These are phyloP conservation scores for Chlamydomonas reinhardtii DNA, from an alignment of 163 green algal species.

Conservation along the genomic window DNA sequence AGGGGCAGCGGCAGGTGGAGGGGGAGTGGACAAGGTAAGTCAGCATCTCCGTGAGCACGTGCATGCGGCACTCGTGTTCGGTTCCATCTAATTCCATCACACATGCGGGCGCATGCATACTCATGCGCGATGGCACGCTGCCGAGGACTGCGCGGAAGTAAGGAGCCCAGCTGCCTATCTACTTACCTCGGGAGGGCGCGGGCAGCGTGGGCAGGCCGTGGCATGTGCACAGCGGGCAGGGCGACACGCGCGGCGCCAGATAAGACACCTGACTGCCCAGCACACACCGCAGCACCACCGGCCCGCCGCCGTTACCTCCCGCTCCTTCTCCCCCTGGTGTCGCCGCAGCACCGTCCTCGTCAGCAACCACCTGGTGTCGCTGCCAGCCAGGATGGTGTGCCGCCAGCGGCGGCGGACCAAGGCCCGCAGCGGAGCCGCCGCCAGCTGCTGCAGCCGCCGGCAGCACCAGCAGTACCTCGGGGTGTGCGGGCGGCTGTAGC, in stretches of 20 bases:
- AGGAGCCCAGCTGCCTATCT: no score
- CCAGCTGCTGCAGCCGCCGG: neutral
- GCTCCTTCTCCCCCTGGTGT: neutral
- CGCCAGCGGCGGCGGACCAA: no score
- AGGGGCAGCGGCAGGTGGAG: neutral
- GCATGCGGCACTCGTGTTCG: no score
- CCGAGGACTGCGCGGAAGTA: no score
- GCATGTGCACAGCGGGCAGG: constrained; percentile 23
- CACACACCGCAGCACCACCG: neutral
- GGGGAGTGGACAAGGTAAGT: no score
- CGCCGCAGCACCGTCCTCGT: neutral
- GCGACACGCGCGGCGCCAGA: neutral
- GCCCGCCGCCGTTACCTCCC: neutral
- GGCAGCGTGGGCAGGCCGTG: constrained; percentile 31
- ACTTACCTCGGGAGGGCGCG: neutral
- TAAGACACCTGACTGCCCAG: constrained; percentile 24
- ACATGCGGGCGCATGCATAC: no score
- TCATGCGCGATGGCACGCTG: no score
- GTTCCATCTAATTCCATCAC: no score
- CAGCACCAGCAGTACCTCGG: constrained; percentile 11
- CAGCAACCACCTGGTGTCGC: no score
- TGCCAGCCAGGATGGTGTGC: no score
- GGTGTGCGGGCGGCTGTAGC: neutral
- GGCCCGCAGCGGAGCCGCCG: neutral
- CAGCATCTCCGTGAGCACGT: no score